phyloP scores from a whole-genome alignment of 768 basidiomycete genomes.

The Boletus rufocinnamomeus region DNA sequence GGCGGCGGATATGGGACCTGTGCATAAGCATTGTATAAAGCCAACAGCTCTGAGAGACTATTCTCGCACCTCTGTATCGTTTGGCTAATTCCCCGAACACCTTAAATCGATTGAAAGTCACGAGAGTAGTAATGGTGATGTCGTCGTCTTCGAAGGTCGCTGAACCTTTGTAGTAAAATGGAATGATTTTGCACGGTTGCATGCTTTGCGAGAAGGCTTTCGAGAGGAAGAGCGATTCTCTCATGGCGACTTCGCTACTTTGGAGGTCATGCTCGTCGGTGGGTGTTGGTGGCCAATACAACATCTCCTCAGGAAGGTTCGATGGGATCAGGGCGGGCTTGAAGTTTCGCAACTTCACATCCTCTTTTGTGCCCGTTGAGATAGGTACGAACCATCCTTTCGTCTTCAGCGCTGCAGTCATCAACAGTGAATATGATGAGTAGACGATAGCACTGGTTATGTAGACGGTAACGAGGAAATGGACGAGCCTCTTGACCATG shows the following conservation, averaged over 20 bases:
- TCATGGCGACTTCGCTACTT: slow-evolving; percentile 32
- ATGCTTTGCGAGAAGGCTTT: slow-evolving; percentile 70
- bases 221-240: slow-evolving; percentile 58
- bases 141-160: slow-evolving; percentile 59
- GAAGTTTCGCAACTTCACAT: background rate
- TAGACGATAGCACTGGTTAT: slow-evolving; percentile 32
- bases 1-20: slow-evolving; percentile 84
- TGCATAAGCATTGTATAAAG: background rate
- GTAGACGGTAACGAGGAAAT: slow-evolving; percentile 26
- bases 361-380: background rate
- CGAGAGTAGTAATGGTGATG: slow-evolving; percentile 83
- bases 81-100: slow-evolving; percentile 72
- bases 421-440: slow-evolving; percentile 31
- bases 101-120: slow-evolving; percentile 76
- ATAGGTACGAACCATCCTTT: slow-evolving; percentile 7
- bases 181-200: slow-evolving; percentile 74
- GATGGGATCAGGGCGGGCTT: slow-evolving; percentile 2
- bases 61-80: slow-evolving; percentile 66
- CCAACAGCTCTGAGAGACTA: background rate
- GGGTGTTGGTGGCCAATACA: slow-evolving; percentile 25
- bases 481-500: slow-evolving; percentile 15
- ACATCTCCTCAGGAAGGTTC: slow-evolving; percentile 16
- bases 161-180: slow-evolving; percentile 77
- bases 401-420: slow-evolving; percentile 11
- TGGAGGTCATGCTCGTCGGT: background rate